These are phyloP conservation scores for Diversispora epigaea DNA, from an alignment of 192 early-diverging fungal genomes.

Conservation along the genomic window DNA sequence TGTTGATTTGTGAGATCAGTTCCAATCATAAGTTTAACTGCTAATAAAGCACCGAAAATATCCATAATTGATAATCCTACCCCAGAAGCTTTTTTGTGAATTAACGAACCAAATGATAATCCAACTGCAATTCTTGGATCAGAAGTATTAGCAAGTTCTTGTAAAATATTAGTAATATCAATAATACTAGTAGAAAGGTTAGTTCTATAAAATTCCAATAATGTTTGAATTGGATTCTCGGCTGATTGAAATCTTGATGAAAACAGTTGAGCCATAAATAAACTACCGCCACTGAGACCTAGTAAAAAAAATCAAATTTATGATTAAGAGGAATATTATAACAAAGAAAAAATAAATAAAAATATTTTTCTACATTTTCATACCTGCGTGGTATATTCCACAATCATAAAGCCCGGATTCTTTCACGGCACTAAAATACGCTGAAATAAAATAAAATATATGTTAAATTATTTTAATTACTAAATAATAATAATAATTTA, in stretches of 20 bases:
- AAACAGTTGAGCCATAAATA: slow-evolving; percentile 50
- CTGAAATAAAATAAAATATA: no score
- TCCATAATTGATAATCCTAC: slow-evolving; percentile 52
- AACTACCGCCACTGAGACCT: slow-evolving; percentile 60
- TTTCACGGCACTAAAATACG: no score
- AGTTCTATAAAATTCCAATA: slow-evolving; percentile 39
- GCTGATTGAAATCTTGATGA: background rate
- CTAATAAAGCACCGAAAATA: slow-evolving; percentile 55
- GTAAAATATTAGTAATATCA: slow-evolving; percentile 35
- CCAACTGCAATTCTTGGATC: slow-evolving; percentile 42
- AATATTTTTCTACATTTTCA: no score
- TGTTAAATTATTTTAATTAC: no score
- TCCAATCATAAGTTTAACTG: slow-evolving; percentile 45
- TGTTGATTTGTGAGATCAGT: slow-evolving; percentile 38
- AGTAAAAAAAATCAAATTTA: background rate
- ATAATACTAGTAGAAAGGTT: slow-evolving; percentile 33
- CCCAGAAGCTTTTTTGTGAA: slow-evolving; percentile 42
- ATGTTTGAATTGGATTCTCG: slow-evolving; percentile 34
- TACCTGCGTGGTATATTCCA: no score
- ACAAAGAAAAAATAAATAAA: no score
- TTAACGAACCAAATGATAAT: slow-evolving; percentile 42
- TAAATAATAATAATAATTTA: no score
- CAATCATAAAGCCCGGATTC: no score
- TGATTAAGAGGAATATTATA: no score
- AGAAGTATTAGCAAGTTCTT: slow-evolving; percentile 33